phyloP scores from a whole-genome alignment of 768 basidiomycete genomes.

The Mycena filopes region DNA sequence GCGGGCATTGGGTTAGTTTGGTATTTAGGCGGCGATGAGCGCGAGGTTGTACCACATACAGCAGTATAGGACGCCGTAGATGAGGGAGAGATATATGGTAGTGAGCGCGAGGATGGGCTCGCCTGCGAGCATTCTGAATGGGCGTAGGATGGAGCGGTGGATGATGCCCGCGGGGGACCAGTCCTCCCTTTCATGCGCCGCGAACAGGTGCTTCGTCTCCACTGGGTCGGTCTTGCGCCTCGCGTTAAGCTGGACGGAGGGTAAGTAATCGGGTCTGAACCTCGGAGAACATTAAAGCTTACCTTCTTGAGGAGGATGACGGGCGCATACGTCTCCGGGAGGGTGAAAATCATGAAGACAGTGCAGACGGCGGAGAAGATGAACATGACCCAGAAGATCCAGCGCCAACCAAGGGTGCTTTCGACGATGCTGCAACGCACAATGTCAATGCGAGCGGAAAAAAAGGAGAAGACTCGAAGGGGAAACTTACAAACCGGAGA shows the following conservation, averaged over 20 bases:
- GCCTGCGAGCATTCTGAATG: slow-evolving; percentile 67
- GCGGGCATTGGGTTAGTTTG: not conserved
- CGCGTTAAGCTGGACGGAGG: slow-evolving; percentile 47
- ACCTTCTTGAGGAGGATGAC: slow-evolving; percentile 62
- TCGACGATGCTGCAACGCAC: slow-evolving; percentile 56
- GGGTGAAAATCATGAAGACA: slow-evolving; percentile 51
- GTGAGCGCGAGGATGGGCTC: slow-evolving; percentile 74
- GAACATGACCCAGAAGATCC: slow-evolving; percentile 79
- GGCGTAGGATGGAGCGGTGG: slow-evolving; percentile 66
- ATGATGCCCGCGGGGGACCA: slow-evolving; percentile 63
- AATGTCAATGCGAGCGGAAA: slow-evolving; percentile 7
- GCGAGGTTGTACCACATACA: slow-evolving; percentile 50
- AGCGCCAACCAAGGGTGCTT: slow-evolving; percentile 65
- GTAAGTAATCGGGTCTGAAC: too few relatives aligned
- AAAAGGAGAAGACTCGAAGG: not conserved
- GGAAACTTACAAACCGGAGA: slow-evolving; percentile 64
- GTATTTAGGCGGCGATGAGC: too few relatives aligned
- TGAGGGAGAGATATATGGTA: slow-evolving; percentile 69
- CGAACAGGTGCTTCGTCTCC: slow-evolving; percentile 55
- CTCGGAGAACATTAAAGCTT: too few relatives aligned
- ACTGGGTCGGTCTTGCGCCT: slow-evolving; percentile 62
- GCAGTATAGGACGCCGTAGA: slow-evolving; percentile 70
- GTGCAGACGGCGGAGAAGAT: slow-evolving; percentile 67
- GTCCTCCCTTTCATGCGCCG: slow-evolving; percentile 68
- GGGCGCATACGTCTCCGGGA: slow-evolving; percentile 79